Conservation (phyloP, 257 asterid species). For the Solanum pennellii region DNA sequence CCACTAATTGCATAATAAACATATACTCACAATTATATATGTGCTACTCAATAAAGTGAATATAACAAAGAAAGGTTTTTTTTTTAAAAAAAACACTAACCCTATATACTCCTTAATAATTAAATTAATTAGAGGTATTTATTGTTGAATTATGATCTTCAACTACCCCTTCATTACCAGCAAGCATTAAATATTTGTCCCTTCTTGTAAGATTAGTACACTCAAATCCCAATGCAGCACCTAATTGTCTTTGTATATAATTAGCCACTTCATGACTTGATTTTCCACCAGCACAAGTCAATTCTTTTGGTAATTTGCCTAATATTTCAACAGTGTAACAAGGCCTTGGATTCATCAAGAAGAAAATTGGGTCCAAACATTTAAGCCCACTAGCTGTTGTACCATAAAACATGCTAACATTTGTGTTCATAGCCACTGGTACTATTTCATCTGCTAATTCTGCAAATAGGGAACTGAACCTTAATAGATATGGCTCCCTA, state of each 20-base stretch:
- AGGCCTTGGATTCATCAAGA: constrained; percentile 78
- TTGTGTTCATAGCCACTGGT: constrained; percentile 75
- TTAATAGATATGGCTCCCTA: constrained; percentile 71
- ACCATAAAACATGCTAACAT: constrained; percentile 76
- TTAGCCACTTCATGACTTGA: constrained; percentile 80
- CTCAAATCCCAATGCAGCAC: constrained; percentile 69
- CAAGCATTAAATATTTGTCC: constrained; percentile 89
- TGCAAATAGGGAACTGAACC: constrained; percentile 85
- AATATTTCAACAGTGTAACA: constrained; percentile 33
- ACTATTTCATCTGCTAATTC: constrained; percentile 72
- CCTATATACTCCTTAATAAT: background rate
- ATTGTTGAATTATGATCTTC: background rate
- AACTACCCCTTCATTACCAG: constrained; percentile 87
- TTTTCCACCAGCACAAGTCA: constrained; percentile 69
- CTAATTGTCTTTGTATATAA: constrained; percentile 57
- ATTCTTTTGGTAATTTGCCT: constrained; percentile 44
- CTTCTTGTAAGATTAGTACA: constrained; percentile 70
- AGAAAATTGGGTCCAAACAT: constrained; percentile 80
- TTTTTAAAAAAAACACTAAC: background rate
- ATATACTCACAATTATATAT: background rate
- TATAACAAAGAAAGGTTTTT: background rate
- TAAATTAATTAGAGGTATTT: background rate
- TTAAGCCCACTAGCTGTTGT: constrained; percentile 89
- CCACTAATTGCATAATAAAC: background rate
- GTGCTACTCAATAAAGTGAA: background rate